Conservation (phyloP, 2,329 filamentous ascomycete species). For the Passalora sequoiae region DNA sequence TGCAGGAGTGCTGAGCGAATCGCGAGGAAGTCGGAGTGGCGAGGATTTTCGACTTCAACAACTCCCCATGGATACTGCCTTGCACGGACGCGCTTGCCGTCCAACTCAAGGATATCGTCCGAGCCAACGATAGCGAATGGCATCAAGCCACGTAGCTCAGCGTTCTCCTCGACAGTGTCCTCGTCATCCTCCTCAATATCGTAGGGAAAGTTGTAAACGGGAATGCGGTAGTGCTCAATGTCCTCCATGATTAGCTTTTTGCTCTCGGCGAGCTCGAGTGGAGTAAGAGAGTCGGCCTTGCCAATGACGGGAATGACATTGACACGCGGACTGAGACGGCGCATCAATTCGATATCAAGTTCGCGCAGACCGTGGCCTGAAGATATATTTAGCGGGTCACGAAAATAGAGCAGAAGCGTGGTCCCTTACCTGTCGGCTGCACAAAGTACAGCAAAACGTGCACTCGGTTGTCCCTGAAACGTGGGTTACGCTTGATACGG, state of each 20-base stretch:
- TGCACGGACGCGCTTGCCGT: conserved; percentile 84
- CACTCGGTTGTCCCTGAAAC: conserved; percentile 98
- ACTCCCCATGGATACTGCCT: conserved; percentile 99
- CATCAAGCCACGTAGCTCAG: conserved; percentile 94
- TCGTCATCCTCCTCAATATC: conserved; percentile 99
- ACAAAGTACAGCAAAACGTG: conserved; percentile 99
- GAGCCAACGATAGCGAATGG: conserved; percentile 98
- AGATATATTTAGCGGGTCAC: conserved; percentile 10
- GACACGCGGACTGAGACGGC: conserved; percentile 92
- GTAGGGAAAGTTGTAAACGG: conserved; percentile 99
- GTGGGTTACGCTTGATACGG: conserved; percentile 99
- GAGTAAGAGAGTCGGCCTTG: conserved; percentile 95
- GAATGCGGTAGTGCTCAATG: conserved; percentile 99
- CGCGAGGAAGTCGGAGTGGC: conserved; percentile 96
- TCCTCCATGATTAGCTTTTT: conserved; percentile 99
- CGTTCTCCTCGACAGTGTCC: conserved; percentile 98
- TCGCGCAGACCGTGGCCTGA: conserved; percentile 70
- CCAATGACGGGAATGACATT: conserved; percentile 99
- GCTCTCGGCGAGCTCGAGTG: conserved; percentile 92
- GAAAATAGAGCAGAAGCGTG: conserved; percentile 59
- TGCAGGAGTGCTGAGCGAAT: conserved; percentile 94
- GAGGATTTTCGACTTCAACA: conserved; percentile 97
- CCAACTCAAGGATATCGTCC: conserved; percentile 90
- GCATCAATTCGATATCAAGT: conserved; percentile 99
- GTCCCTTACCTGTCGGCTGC: conserved; percentile 70